Evolutionary conservation across 2,329 filamentous ascomycete species (phyloP).

Genomic region (Colletotrichum truncatum): DNA sequence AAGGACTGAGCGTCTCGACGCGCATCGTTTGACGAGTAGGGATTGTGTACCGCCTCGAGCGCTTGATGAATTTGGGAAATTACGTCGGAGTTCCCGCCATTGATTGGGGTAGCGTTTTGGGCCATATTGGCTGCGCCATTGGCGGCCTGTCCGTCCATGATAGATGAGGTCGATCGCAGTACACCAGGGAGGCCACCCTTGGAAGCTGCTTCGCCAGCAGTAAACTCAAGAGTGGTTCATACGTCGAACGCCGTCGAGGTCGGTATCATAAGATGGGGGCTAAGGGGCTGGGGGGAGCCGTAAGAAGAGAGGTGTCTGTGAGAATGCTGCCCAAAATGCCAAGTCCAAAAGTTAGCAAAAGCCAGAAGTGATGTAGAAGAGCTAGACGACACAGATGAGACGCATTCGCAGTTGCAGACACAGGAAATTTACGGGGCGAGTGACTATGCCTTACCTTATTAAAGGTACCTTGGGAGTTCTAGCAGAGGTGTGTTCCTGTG

Average conservation of each 20-base stretch:
- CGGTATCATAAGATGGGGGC: not conserved
- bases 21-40: slow-evolving; percentile 81
- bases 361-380: not conserved
- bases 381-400: not conserved
- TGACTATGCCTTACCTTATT: not conserved
- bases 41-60: slow-evolving; percentile 86
- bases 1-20: slow-evolving; percentile 86
- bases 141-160: slow-evolving; percentile 42
- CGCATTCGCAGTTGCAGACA: not conserved
- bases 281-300: not conserved
- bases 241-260: not conserved
- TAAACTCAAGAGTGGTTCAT: slow-evolving; percentile 16
- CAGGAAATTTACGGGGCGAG: not conserved
- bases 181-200: slow-evolving; percentile 3
- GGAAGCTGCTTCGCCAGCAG: slow-evolving; percentile 25
- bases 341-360: slow-evolving; percentile 2
- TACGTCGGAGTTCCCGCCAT: slow-evolving; percentile 51
- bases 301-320: not conserved
- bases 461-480: not conserved
- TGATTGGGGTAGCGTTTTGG: slow-evolving; percentile 38
- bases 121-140: slow-evolving; percentile 42
- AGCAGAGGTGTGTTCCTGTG: not conserved
- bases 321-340: slow-evolving; percentile 25
- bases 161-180: slow-evolving; percentile 21
- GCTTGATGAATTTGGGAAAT: slow-evolving; percentile 82